These are phyloP conservation scores for Alternaria sp. DNA, from an alignment of 2,329 filamentous ascomycete genomes.

Conservation along the genomic window DNA sequence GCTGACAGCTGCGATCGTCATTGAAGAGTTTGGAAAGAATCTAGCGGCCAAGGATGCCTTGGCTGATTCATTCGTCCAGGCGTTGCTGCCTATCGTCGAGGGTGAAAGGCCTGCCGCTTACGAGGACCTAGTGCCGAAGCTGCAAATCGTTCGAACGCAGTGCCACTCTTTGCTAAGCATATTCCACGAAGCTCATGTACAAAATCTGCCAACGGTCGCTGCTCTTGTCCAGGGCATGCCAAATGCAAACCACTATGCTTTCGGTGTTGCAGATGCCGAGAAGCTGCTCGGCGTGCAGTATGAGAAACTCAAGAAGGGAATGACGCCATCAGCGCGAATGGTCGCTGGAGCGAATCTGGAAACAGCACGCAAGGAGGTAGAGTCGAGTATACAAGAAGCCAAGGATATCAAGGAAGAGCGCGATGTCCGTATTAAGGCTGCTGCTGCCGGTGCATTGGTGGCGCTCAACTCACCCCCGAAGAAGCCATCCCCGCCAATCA, in stretches of 20 bases:
- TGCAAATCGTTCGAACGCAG: constrained; percentile 88
- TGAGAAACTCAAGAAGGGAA: constrained; percentile 84
- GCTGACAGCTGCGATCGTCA: constrained; percentile 79
- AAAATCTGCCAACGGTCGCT: constrained; percentile 79
- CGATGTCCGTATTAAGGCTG: constrained; percentile 85
- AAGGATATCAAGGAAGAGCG: constrained; percentile 79
- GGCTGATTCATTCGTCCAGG: constrained; percentile 67
- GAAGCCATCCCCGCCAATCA: constrained; percentile 92
- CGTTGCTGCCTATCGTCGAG: constrained; percentile 80
- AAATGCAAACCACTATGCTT: constrained; percentile 90
- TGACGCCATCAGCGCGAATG: constrained; percentile 86
- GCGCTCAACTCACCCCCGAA: constrained; percentile 89
- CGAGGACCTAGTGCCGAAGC: constrained; percentile 86
- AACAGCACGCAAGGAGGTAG: constrained; percentile 76
- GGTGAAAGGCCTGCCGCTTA: constrained; percentile 82
- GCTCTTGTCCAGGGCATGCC: constrained; percentile 93
- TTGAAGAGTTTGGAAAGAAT: constrained; percentile 84
- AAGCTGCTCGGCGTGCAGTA: constrained; percentile 87
- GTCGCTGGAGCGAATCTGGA: constrained; percentile 80
- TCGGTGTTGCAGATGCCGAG: constrained; percentile 86
- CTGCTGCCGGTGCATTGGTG: constrained; percentile 85
- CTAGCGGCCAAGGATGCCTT: constrained; percentile 57
- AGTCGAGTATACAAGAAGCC: constrained; percentile 79
- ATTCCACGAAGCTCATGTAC: constrained; percentile 73
- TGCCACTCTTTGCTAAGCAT: constrained; percentile 89